These are phyloP conservation scores for Penicillium polonicum DNA, from an alignment of 2,329 filamentous ascomycete species.

Conservation along the genomic window DNA sequence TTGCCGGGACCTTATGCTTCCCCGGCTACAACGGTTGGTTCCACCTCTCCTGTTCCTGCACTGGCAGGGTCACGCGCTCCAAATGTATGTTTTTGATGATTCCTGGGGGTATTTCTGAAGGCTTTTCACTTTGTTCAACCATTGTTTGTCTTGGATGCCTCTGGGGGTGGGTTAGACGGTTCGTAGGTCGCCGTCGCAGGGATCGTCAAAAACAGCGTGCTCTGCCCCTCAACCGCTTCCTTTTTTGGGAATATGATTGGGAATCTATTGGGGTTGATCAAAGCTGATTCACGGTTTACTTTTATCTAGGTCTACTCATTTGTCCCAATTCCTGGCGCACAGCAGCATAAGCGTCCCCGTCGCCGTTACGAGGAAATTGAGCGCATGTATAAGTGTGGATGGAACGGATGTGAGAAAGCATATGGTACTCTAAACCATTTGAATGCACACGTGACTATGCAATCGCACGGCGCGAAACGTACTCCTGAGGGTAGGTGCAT, in stretches of 20 bases:
- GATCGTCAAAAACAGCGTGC: conserved; percentile 28
- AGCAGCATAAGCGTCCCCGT: conserved; percentile 93
- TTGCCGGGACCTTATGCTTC: conserved; percentile 51
- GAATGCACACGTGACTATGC: conserved; percentile 98
- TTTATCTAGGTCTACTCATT: conserved; percentile 84
- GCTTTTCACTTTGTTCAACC: conserved; percentile 27
- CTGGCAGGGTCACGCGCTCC: conserved; percentile 62
- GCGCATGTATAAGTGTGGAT: conserved; percentile 99
- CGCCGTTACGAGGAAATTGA: conserved; percentile 97
- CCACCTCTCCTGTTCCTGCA: conserved; percentile 56
- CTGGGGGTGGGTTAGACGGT: conserved; percentile 18
- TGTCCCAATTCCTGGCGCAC: conserved; percentile 92
- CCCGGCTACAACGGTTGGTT: conserved; percentile 58
- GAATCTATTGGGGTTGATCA: conserved; percentile 3
- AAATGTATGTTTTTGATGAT: conserved; percentile 56
- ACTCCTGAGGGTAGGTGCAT: conserved; percentile 84
- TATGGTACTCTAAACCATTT: conserved; percentile 97
- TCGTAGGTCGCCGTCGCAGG: conserved; percentile 11
- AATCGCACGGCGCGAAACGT: conserved; percentile 89
- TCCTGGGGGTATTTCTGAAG: conserved; percentile 32
- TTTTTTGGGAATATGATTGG: background rate
- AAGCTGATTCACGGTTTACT: conserved; percentile 20
- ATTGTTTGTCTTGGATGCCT: conserved; percentile 33
- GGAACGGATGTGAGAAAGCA: conserved; percentile 97
- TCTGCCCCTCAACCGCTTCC: conserved; percentile 16